Percentiles rank a stretch among this genome's conserved stretches.
Evolutionary conservation across 2,329 filamentous ascomycete genomes (phyloP).

Genomic region (Raffaelea ambrosiae): DNA sequence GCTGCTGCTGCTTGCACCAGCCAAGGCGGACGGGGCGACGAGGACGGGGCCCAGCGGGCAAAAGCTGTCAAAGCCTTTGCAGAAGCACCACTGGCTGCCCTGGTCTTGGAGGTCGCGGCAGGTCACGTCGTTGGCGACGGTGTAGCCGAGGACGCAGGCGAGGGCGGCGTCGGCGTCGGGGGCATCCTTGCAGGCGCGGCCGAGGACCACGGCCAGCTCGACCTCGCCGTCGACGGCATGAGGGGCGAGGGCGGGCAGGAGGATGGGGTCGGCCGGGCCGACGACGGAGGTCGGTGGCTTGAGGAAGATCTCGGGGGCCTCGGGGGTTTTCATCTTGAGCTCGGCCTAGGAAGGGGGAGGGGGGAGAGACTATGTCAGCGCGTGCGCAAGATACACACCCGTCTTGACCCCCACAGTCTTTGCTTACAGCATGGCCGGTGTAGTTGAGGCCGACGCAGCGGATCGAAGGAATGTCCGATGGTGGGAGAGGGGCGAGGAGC

Average conservation of each 20-base stretch:
- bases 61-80: neutral
- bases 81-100: neutral
- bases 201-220: neutral
- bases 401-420: no score
- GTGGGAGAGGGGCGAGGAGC: neutral
- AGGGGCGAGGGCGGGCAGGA: neutral
- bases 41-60: neutral
- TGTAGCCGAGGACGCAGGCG: neutral
- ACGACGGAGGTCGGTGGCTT: neutral
- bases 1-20: no score
- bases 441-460: neutral
- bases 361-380: no score
- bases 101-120: neutral
- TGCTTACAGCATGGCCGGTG: neutral
- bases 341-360: no score
- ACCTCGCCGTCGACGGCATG: neutral
- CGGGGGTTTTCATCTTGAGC: neutral
- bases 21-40: neutral
- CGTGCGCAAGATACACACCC: no score
- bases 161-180: neutral
- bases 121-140: neutral
- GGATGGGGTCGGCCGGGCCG: neutral
- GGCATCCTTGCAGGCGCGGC: neutral
- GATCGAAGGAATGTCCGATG: neutral
- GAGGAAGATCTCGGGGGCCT: neutral